A percentile compares a stretch with the other conserved stretches of the same genome.
Evolutionary conservation across 2,329 filamentous ascomycete species (phyloP).

Genomic region (Paraphoma chrysanthemicola): DNA sequence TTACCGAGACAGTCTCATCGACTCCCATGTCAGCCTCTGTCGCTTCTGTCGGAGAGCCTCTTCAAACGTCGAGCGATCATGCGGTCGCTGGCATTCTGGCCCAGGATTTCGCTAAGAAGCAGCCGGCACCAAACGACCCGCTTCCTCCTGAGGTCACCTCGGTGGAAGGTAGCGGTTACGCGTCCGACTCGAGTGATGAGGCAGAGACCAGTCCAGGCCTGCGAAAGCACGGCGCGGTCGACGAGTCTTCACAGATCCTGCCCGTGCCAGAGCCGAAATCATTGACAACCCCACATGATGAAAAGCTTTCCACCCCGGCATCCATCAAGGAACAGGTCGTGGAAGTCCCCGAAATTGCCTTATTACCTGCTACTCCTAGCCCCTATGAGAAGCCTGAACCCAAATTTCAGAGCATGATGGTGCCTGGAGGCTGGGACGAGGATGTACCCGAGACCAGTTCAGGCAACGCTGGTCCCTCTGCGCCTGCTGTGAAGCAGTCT

Average conservation of each 20-base stretch:
- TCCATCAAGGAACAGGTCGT: conserved; percentile 16
- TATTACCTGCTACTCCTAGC: conserved; percentile 46
- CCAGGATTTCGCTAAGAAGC: conserved; percentile 61
- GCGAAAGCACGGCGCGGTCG: conserved; percentile 17
- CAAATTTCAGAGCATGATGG: conserved; percentile 30
- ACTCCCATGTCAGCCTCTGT: conserved; percentile 43
- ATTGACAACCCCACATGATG: conserved; percentile 25
- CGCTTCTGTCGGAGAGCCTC: conserved; percentile 43
- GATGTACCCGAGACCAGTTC: conserved; percentile 29
- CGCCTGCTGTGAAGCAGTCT: neutral
- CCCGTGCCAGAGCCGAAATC: conserved; percentile 36
- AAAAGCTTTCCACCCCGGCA: conserved; percentile 10
- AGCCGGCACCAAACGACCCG: conserved; percentile 60
- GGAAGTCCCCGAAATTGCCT: conserved; percentile 42
- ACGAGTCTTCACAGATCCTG: conserved; percentile 13
- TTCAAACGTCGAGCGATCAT: conserved; percentile 67
- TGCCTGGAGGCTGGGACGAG: conserved; percentile 42
- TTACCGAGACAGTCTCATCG: conserved; percentile 54
- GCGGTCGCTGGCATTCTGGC: conserved; percentile 63
- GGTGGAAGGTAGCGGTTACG: conserved; percentile 69
- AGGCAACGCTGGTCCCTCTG: neutral
- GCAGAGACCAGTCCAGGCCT: conserved; percentile 14
- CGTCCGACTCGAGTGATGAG: conserved; percentile 62
- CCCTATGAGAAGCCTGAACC: conserved; percentile 33
- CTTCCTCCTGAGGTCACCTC: conserved; percentile 74